Conservation (phyloP, 2,329 filamentous ascomycete genomes). For the Plenodomus tracheiphilus region DNA sequence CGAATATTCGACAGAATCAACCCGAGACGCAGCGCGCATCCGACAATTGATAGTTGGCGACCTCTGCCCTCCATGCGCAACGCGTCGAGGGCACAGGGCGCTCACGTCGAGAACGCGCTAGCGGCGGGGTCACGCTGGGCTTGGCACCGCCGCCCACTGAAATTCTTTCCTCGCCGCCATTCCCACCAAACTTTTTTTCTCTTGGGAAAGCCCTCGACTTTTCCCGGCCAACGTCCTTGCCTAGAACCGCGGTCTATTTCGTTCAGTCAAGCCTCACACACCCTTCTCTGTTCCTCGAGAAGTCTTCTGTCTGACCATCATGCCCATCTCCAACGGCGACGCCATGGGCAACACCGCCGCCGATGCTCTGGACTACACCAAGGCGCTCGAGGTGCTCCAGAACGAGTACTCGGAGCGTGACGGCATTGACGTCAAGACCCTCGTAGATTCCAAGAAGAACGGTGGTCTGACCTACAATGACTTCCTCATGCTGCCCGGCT, state of each 20-base stretch:
- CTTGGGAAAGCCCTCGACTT: constrained; percentile 56
- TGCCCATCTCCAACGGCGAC: constrained; percentile 74
- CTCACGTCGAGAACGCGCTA: constrained; percentile 17
- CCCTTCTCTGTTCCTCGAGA: constrained; percentile 37
- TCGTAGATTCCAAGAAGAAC: constrained; percentile 88
- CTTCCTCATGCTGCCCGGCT: constrained; percentile 93
- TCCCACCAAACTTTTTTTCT: constrained; percentile 39
- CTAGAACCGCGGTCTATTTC: constrained; percentile 41
- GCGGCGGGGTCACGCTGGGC: constrained; percentile 16
- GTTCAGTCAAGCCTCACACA: constrained; percentile 20
- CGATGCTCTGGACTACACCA: constrained; percentile 71
- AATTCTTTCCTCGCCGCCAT: constrained; percentile 26
- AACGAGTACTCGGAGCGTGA: constrained; percentile 76
- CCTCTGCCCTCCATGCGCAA: too few relatives aligned
- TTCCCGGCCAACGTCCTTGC: constrained; percentile 57
- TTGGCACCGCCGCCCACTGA: constrained; percentile 18
- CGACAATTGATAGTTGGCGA: too few relatives aligned
- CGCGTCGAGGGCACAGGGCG: not conserved
- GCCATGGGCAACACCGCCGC: constrained; percentile 54
- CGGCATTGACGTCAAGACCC: constrained; percentile 82
- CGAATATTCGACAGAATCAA: too few relatives aligned
- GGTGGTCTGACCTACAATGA: constrained; percentile 98
- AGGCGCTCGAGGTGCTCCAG: constrained; percentile 78
- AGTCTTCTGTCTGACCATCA: constrained; percentile 51
- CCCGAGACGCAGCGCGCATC: too few relatives aligned